A percentile compares a stretch with the other conserved stretches of the same genome.
phyloP scores from a whole-genome alignment of 768 basidiomycete species.

The Tricholoma bakamatsutake region DNA sequence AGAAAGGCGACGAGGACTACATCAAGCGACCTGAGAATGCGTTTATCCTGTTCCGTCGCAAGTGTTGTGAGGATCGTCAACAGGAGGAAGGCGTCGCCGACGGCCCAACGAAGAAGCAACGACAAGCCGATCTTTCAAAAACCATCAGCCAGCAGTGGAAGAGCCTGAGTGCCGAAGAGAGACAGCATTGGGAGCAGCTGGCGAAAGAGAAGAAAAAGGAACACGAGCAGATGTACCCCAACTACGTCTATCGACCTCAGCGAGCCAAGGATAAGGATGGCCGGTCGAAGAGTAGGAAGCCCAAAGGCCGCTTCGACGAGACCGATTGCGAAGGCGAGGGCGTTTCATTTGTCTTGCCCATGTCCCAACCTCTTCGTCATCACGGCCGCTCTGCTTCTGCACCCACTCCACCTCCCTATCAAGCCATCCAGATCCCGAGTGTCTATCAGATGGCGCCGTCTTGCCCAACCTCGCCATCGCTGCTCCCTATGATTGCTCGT shows the following conservation, averaged over 20 bases:
- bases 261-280: conserved; percentile 53
- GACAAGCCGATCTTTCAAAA: conserved; percentile 67
- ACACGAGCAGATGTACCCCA: conserved; percentile 68
- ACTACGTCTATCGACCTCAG: conserved; percentile 77
- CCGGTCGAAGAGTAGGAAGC: conserved; percentile 38
- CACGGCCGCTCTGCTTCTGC: conserved; percentile 43
- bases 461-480: conserved; percentile 58
- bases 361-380: conserved; percentile 21
- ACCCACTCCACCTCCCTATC: conserved; percentile 63
- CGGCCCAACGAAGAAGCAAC: conserved; percentile 60
- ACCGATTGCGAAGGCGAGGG: conserved; percentile 26
- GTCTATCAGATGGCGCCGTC: conserved; percentile 50
- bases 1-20: conserved; percentile 77
- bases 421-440: conserved; percentile 64
- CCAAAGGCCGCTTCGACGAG: conserved; percentile 25
- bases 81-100: conserved; percentile 38
- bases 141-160: conserved; percentile 82
- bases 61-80: conserved; percentile 71
- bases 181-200: conserved; percentile 67
- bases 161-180: conserved; percentile 55
- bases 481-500: conserved; percentile 54
- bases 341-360: conserved; percentile 36
- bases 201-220: conserved; percentile 79
- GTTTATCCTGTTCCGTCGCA: conserved; percentile 78
- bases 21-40: conserved; percentile 83